Percentiles rank a stretch among this genome's conserved stretches.
Conservation (phyloP, 176 grass and related monocot genomes). For the Cenchrus americanus region DNA sequence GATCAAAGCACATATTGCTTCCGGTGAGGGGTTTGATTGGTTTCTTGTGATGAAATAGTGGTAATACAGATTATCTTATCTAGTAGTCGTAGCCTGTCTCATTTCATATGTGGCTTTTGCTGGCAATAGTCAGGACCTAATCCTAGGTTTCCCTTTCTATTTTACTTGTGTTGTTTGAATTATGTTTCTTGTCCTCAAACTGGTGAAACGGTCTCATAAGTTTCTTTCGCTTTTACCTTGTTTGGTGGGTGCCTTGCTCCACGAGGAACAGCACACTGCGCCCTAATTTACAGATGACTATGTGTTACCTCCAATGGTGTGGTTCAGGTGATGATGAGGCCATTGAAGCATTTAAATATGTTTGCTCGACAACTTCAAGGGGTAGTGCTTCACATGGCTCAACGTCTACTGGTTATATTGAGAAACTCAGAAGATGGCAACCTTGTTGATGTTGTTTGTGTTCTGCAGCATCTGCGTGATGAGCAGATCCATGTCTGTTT, state of each 20-base stretch:
- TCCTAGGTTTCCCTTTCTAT: background rate
- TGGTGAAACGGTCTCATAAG: background rate
- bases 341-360: slow-evolving; percentile 29
- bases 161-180: background rate
- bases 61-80: too few relatives aligned
- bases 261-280: background rate
- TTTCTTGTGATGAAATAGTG: background rate
- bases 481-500: slow-evolving; percentile 15
- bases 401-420: slow-evolving; percentile 38
- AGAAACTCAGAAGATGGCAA: slow-evolving; percentile 58
- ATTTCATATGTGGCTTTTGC: background rate
- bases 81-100: background rate
- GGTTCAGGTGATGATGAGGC: slow-evolving; percentile 32
- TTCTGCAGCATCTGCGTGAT: too few relatives aligned
- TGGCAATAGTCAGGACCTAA: background rate
- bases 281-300: background rate
- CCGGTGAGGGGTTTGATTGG: background rate
- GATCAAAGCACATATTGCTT: background rate
- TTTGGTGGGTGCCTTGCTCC: slow-evolving; percentile 13
- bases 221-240: background rate
- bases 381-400: background rate
- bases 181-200: background rate
- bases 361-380: slow-evolving; percentile 12
- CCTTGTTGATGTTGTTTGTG: too few relatives aligned
- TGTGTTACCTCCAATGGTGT: background rate